Conservation (phyloP, 2,329 filamentous ascomycete genomes). For the Hymenoscyphus salicellus region DNA sequence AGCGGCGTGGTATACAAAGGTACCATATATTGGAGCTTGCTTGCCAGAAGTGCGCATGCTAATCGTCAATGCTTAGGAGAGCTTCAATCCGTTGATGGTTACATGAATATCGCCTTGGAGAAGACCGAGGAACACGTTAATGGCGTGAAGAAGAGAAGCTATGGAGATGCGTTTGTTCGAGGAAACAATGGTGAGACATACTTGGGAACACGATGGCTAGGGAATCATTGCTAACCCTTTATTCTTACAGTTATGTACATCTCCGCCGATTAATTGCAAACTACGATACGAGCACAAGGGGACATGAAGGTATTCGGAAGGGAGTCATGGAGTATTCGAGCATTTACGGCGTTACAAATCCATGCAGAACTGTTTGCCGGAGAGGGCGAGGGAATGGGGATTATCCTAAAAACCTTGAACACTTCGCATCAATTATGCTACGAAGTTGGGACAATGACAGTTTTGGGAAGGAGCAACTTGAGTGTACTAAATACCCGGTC, state of each 20-base stretch:
- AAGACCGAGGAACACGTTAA: constrained; percentile 91
- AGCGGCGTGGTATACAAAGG: constrained; percentile 98
- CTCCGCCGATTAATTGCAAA: constrained; percentile 32
- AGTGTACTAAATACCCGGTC: background rate
- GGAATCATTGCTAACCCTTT: constrained; percentile 11
- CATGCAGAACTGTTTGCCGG: constrained; percentile 17
- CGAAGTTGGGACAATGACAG: too few relatives aligned
- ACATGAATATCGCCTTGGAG: constrained; percentile 99
- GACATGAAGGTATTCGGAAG: background rate
- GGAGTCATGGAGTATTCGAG: constrained; percentile 17
- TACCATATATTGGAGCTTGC: background rate
- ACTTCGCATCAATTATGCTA: too few relatives aligned
- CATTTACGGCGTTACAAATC: constrained; percentile 14
- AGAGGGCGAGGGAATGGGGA: constrained; percentile 7
- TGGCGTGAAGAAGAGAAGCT: constrained; percentile 75
- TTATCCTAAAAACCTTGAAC: too few relatives aligned
- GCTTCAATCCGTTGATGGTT: constrained; percentile 94
- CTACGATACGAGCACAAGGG: background rate
- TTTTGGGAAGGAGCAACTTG: too few relatives aligned
- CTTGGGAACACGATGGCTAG: background rate
- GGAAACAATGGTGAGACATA: constrained; percentile 79
- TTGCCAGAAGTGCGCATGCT: constrained; percentile 11
- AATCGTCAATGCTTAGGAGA: constrained; percentile 59
- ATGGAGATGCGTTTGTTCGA: constrained; percentile 92
- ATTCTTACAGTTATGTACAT: constrained; percentile 36